Base-by-base conservation (phyloP, 1,284 basidiomycete species). In the Porogramme epimiltina region DNA sequence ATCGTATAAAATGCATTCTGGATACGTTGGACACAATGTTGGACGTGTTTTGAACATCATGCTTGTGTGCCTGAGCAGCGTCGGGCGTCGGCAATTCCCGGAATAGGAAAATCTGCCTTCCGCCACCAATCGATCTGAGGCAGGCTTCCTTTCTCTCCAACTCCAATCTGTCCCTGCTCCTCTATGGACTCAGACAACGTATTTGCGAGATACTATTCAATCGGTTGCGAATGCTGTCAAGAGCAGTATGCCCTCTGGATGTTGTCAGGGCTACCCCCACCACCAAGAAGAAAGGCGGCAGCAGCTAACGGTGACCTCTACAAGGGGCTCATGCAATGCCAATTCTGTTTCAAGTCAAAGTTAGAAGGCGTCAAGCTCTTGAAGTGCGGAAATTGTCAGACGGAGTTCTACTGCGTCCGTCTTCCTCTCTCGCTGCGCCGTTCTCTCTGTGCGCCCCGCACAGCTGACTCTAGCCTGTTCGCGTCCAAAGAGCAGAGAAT, bases 391-490 rank as follows among this genome's bases (percentile, higher is more conserved):
- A 58, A 49, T n/a, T 63, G 62, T 34, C 54, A 51, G 26, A 55
- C 60, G 10, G 59, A 63, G 34, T 50, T 61, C 19, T 63, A 63
- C 51, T 63, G 62, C 41, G 62, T 63, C 26, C 40, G 59, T 52
- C 4, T 25, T 43, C 42, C 31, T n/a, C 42, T 31, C n/a, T 19
- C 20, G 31, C 8, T 38, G 20, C 23, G 5, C 28, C n/a, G 33
- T 36, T 15, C 26, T 25, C 25, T 11, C 22, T 31, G 13, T 13
- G 28, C 28, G 28, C 28, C 28, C 28, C 28, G 15, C 3, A 15
- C 19, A 16, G 13, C 13, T 28, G 10, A 19, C 36, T 8, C 34
- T 34, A 2, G 5, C 20, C 28, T 2, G 6, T 13, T 31, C 13
- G 28, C 28, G 28, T 13, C 8, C 28, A 18, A 51, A 65, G 64